phyloP scores from a whole-genome alignment of 768 basidiomycete genomes.

The Lactarius deliciosus region DNA sequence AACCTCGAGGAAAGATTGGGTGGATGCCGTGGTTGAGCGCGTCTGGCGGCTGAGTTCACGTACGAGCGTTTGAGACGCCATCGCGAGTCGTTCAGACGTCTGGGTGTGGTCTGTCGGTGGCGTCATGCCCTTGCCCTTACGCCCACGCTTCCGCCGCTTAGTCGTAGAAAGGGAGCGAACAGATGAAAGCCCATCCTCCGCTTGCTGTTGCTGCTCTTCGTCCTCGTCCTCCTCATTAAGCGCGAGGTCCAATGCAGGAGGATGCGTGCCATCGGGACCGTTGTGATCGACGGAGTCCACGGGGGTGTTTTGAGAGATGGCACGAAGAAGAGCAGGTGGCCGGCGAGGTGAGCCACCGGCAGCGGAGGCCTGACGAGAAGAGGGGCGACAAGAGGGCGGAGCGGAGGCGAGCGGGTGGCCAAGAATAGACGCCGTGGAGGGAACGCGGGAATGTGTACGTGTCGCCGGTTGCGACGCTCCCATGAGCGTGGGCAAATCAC shows the following conservation, averaged over 20 bases:
- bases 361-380: conserved; percentile 59
- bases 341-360: conserved; percentile 43
- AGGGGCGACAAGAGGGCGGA: conserved; percentile 69
- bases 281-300: conserved; percentile 39
- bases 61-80: conserved; percentile 78
- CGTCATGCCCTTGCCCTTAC: conserved; percentile 71
- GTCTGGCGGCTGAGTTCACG: conserved; percentile 74
- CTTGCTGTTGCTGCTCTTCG: conserved; percentile 41
- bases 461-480: conserved; percentile 41
- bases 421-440: conserved; percentile 56
- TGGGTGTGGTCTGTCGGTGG: conserved; percentile 44
- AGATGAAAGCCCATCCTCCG: conserved; percentile 13
- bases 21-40: conserved; percentile 22
- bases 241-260: conserved; percentile 26
- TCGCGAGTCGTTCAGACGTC: conserved; percentile 68
- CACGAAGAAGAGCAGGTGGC: conserved; percentile 52
- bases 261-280: conserved; percentile 24
- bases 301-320: conserved; percentile 64
- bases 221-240: conserved; percentile 36
- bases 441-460: conserved; percentile 51
- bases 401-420: conserved; percentile 64
- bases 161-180: conserved; percentile 53
- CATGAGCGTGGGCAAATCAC: conserved; percentile 74
- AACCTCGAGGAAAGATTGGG: conserved; percentile 29
- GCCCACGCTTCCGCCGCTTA: conserved; percentile 81